Evolutionary conservation across 2,329 filamentous ascomycete species (phyloP), one percentile per base, ranked within the genome.

Genomic region (Trichoderma simmonsii): DNA sequence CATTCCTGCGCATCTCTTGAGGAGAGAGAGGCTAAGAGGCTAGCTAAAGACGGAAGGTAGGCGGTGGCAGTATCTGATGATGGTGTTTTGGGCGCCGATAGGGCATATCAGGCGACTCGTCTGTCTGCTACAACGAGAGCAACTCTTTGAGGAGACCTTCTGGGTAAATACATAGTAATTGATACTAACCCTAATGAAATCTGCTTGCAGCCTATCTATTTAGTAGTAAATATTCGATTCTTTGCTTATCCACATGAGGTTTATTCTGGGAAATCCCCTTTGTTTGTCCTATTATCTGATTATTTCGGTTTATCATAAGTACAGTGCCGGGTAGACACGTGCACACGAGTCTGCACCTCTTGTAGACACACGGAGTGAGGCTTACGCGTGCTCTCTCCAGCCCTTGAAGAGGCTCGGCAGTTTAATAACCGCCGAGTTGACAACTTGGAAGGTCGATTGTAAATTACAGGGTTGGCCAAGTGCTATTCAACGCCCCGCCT

Each of bases 21-120:
- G 51, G 51, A 28, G 54, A 36, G 15, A 43, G 24, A 26, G 48
- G 21, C 11, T 15, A 43, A 24, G 34, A 43, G 34, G 24, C 64
- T 68, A 68, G 65, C 65, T 68, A 11, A 60, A 57, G 36, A 60
- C 12, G 65, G 65, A 68, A 68, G 65, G 65, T 68, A 60, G 30
- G 56, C 21, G 51, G 30, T 30, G 24, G 61, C 61, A 34, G 62
- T 24, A 12, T 54, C 21, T 24, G n/a, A 24, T 54, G 48, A 54
- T 54, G 48, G 48, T 54, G 48, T 54, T 54, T 54, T 54, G 48
- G n/a, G 11, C 39, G 5, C 57, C 57, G 57, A 18, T 34, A 34
- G 18, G 15, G n/a, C 28, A 60, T 21, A 60, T 60, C 57, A 60
- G 57, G 57, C 57, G 57, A 34, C 30, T 30, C 28, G 30, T 34